Evolutionary conservation across 2,329 filamentous ascomycete species (phyloP).

Genomic region (Aspergillus hiratsukae): DNA sequence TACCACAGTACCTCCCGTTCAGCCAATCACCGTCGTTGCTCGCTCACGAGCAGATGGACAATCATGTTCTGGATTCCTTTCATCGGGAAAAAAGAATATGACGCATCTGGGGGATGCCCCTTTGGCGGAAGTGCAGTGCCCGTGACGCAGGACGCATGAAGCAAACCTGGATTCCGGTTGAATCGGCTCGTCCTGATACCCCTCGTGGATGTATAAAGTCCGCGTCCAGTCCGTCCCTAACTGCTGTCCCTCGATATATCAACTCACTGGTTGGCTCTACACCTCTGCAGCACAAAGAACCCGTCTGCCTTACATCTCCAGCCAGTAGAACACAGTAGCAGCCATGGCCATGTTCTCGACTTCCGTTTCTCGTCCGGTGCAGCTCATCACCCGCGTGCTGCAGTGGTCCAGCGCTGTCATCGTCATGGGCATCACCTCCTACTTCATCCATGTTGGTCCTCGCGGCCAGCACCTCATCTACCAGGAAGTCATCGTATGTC

Average conservation of each 20-base stretch:
- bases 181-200: not conserved
- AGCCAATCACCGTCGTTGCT: not conserved
- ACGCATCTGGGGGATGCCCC: constrained; percentile 25
- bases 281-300: not conserved
- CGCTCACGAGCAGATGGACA: not conserved
- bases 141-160: not conserved
- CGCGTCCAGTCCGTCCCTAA: not conserved
- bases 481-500: constrained; percentile 38
- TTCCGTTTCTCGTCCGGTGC: constrained; percentile 25
- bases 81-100: constrained; percentile 11
- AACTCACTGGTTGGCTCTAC: not conserved
- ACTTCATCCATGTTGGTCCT: constrained; percentile 33
- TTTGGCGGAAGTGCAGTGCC: not conserved
- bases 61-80: not conserved
- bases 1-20: not conserved
- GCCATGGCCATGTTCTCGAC: constrained; percentile 23
- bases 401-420: constrained; percentile 39
- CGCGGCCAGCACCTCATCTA: constrained; percentile 35
- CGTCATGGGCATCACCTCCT: constrained; percentile 39
- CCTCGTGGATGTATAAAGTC: not conserved
- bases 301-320: not conserved
- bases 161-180: constrained; percentile 3
- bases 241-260: not conserved
- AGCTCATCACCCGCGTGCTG: constrained; percentile 27
- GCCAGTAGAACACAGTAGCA: not conserved